Evolutionary conservation across 495 filamentous ascomycete species (phyloP).

Genomic region (Hypoxylon fuscum): DNA sequence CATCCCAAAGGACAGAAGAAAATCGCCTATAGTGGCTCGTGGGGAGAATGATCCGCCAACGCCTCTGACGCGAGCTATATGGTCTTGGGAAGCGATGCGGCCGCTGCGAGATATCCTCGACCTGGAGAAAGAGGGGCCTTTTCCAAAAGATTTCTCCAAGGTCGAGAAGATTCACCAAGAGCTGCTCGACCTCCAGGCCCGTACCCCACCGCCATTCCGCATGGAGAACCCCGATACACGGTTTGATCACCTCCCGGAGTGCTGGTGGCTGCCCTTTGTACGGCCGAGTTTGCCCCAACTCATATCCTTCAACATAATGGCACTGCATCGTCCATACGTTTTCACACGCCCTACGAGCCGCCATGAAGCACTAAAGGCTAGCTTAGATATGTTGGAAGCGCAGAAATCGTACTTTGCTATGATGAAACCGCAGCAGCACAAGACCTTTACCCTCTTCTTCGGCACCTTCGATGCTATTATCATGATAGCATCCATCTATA

Average conservation of each 20-base stretch:
- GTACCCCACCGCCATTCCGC: conserved; percentile 62
- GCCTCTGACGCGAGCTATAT: conserved; percentile 51
- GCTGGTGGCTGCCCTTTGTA: conserved; percentile 61
- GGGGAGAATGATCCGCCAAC: conserved; percentile 53
- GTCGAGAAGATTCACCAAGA: conserved; percentile 63
- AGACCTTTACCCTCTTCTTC: conserved; percentile 63
- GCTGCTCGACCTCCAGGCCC: conserved; percentile 55
- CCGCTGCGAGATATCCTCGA: conserved; percentile 51
- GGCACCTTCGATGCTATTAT: conserved; percentile 71
- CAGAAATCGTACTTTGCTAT: conserved; percentile 60
- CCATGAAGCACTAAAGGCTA: conserved; percentile 62
- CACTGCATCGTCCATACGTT: conserved; percentile 69
- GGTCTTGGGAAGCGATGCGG: conserved; percentile 45
- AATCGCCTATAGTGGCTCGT: conserved; percentile 46
- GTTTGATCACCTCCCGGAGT: conserved; percentile 59
- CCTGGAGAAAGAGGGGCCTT: conserved; percentile 62
- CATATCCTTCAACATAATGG: conserved; percentile 63
- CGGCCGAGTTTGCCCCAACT: conserved; percentile 58
- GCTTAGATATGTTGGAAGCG: conserved; percentile 62
- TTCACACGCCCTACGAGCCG: conserved; percentile 63
- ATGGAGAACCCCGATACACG: conserved; percentile 63
- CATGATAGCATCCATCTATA: conserved; percentile 66
- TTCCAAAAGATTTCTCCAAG: conserved; percentile 59
- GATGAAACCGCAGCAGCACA: conserved; percentile 61
- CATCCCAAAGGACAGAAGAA: conserved; percentile 45